Evolutionary conservation across 2,329 filamentous ascomycete genomes (phyloP).

Genomic region (Sarocladiaceae sp.): DNA sequence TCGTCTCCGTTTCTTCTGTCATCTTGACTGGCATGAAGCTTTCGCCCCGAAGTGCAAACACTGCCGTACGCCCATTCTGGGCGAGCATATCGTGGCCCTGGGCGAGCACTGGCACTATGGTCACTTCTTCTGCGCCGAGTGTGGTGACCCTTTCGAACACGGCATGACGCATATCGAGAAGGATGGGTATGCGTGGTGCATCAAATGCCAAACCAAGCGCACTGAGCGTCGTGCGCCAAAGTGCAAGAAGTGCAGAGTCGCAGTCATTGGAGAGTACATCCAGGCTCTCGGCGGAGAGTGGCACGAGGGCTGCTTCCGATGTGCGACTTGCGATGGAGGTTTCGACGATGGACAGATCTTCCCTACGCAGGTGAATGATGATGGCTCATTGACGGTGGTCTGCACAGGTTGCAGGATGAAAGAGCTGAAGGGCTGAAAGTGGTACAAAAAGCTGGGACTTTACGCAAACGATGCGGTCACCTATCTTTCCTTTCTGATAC

Average conservation of each 20-base stretch:
- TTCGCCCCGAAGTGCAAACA: conserved; percentile 92
- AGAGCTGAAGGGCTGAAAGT: conserved; percentile 51
- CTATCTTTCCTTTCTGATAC: conserved; percentile 14
- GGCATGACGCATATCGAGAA: conserved; percentile 79
- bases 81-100: conserved; percentile 89
- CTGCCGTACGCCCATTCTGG: conserved; percentile 94
- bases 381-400: conserved; percentile 46
- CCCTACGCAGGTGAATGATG: conserved; percentile 43
- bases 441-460: no score
- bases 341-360: conserved; percentile 65
- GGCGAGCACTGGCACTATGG: conserved; percentile 96
- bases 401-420: conserved; percentile 58
- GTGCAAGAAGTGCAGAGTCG: conserved; percentile 77
- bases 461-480: conserved; percentile 6
- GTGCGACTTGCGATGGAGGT: conserved; percentile 55
- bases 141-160: conserved; percentile 85
- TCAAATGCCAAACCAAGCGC: conserved; percentile 85
- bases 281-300: conserved; percentile 87
- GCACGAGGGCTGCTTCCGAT: conserved; percentile 90
- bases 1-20: conserved; percentile 84
- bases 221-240: conserved; percentile 86
- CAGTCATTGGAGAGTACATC: conserved; percentile 86
- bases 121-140: conserved; percentile 99
- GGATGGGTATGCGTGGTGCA: conserved; percentile 96
- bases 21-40: conserved; percentile 96